Percentiles rank a stretch among this genome's conserved stretches.
phyloP scores from a whole-genome alignment of 441 rosid species.

The Mallotus repandus region DNA sequence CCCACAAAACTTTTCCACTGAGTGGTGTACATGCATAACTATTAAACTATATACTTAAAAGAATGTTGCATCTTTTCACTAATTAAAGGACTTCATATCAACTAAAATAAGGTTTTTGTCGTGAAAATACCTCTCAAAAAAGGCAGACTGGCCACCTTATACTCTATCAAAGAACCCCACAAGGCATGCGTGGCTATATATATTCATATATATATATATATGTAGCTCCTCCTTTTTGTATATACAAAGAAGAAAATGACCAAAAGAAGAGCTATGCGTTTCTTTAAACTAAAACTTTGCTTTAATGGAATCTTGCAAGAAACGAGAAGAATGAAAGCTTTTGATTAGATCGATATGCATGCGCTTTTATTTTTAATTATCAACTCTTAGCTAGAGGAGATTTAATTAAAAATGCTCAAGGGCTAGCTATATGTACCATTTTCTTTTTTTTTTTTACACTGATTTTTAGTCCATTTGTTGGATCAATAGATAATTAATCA shows the following conservation, averaged over 20 bases:
- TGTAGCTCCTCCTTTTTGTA: neutral
- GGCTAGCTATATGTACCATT: no score
- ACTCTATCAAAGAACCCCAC: neutral
- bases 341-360: conserved; percentile 34
- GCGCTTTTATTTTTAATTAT: conserved; percentile 15
- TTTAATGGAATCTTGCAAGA: conserved; percentile 31
- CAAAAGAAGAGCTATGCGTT: neutral
- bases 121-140: no score
- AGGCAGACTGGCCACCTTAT: neutral
- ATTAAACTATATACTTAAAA: neutral
- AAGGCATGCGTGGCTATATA: conserved; percentile 6
- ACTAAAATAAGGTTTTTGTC: neutral
- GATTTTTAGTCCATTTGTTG: no score
- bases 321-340: conserved; percentile 37
- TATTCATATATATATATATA: neutral
- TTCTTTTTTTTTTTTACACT: no score
- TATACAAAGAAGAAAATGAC: neutral
- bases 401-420: no score
- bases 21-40: neutral
- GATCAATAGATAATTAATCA: no score
- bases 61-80: neutral
- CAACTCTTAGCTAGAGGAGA: neutral
- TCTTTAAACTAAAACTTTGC: conserved; percentile 4
- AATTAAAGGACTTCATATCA: neutral
- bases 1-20: neutral